Base-by-base conservation (phyloP, 78 protist genomes). In the Dictyostelium purpureum region DNA sequence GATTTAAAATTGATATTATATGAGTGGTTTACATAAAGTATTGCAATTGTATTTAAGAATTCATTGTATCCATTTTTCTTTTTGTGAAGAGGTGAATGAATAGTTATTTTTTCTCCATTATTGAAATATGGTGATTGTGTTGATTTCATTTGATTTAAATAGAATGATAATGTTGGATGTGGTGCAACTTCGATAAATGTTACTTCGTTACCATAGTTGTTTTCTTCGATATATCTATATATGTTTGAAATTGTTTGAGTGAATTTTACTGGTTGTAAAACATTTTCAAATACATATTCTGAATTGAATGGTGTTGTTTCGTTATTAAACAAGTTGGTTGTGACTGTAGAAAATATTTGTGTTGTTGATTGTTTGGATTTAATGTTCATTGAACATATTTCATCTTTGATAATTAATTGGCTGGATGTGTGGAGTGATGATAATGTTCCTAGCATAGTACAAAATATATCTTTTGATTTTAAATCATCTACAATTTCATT, bases 151-250 rank as follows among this genome's bases (percentile, higher is more conserved):
- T 66, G 65, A 26, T 40, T 45, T 10, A 74, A 38, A 24, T 56
- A 43, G 7, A 9, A n/a, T 47, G 81, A 71, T 21, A 87, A 28
- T 9, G 82, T 77, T 66, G 93, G 80, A 40, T 87, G 93, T 51
- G 93, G 93, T 38, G 93, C 63, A 10, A 87, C 31, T 38, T 87
- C 93, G 14, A 75, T 21, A 18, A 54, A 52, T 16, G 54, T 38
- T 10, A 26, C 1, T 52, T 21, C 28, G 40, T 42, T 69, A 6
- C 19, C 2, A 10, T 28, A 1, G 12, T 18, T 0, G 21, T 31
- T 37, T 9, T 37, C 45, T n/a, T 56, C 65, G 6, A 87, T 45
- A 57, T 49, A 56, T 26, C 42, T 67, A 33, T 26, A 33, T 10
- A 33, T 10, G 4, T 67, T 67, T 14, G 52, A n/a, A 67, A 78